Evolutionary conservation across 306 rosid species (phyloP), one percentile per base, ranked within the genome.

Genomic region (Malus sylvestris): DNA sequence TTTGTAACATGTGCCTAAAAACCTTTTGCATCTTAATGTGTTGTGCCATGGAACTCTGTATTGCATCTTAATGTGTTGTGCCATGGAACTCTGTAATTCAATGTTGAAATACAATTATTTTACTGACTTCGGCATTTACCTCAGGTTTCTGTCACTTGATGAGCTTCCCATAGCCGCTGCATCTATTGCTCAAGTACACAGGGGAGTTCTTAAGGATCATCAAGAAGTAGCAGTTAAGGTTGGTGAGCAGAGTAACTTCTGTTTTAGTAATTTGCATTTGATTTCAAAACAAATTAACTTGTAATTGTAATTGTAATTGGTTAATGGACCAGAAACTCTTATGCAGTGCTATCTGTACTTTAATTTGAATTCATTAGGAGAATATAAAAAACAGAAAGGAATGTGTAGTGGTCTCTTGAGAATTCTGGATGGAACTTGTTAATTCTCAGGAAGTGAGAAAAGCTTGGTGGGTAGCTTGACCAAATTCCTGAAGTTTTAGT

Each of bases 151-250:
- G 81, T 91, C 94, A n/a, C 63, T 93, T 72, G 88, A 89, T 83
- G 94, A 93, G 76, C 84, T 81, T 63, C 96, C 98, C 52, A 73
- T 90, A 68, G 98, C 97, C 58, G 96, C 98, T 75, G 97, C 98
- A 35, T 93, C 98, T 74, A 88, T 93, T 85, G 97, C 97, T 78
- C 98, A 93, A 83, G 98, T 93, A 59, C 96, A 93, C 81, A 87
- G 19, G 73, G 98, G 89, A 32, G 85, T 90, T 72, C 78, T 88
- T 79, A 93, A 83, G 79, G 85, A 79, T 78, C 86, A 86, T 74
- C 87, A 88, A 74, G 93, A 87, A 86, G 97, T 90, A 30, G 98
- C 96, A 75, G 80, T 93, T 82, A 93, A 93, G 98, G 98, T 93
- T 86, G 75, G 96, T 82, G 60, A 64, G 51, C 25, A 13, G 32